These are phyloP conservation scores for Phyllosticta capitalensis DNA, from an alignment of 2,329 filamentous ascomycete genomes.

Conservation along the genomic window DNA sequence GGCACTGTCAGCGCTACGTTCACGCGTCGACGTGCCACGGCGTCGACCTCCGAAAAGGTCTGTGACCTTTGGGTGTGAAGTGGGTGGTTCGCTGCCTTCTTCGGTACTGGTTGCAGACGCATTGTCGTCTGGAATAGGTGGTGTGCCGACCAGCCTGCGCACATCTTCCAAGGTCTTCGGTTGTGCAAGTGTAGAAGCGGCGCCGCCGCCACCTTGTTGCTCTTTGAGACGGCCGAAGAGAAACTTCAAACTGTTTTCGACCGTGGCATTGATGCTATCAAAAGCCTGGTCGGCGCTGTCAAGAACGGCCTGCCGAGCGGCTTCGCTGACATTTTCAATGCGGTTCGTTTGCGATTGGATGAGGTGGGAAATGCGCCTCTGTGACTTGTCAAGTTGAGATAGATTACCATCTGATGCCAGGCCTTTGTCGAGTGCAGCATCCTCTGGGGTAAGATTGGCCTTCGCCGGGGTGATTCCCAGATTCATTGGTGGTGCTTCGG, in stretches of 20 bases:
- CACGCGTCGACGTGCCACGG: slow-evolving; percentile 39
- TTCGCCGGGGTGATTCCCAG: slow-evolving; percentile 31
- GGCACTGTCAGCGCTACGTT: slow-evolving; percentile 67
- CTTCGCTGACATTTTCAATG: slow-evolving; percentile 73
- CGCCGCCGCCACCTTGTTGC: slow-evolving; percentile 38
- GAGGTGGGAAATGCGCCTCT: slow-evolving; percentile 71
- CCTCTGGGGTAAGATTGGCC: slow-evolving; percentile 17
- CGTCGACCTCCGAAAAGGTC: slow-evolving; percentile 62
- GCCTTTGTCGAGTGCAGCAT: slow-evolving; percentile 13
- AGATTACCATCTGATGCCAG: not conserved
- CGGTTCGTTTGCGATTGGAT: slow-evolving; percentile 77
- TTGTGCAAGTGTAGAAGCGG: slow-evolving; percentile 6
- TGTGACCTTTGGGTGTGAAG: slow-evolving; percentile 36
- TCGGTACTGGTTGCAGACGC: slow-evolving; percentile 44
- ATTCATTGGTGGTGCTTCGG: slow-evolving; percentile 30
- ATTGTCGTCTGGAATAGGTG: slow-evolving; percentile 45
- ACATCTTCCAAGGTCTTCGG: slow-evolving; percentile 83
- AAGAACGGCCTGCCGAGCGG: slow-evolving; percentile 55
- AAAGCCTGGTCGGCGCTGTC: slow-evolving; percentile 84
- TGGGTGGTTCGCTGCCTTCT: slow-evolving; percentile 16
- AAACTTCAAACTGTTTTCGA: slow-evolving; percentile 91
- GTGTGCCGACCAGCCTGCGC: slow-evolving; percentile 71
- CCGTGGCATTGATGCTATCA: slow-evolving; percentile 81
- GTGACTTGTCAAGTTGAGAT: slow-evolving; percentile 44
- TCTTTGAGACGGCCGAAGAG: slow-evolving; percentile 82